phyloP scores from a whole-genome alignment of 2,329 filamentous ascomycete species.

The Alternaria hordeiaustralica region DNA sequence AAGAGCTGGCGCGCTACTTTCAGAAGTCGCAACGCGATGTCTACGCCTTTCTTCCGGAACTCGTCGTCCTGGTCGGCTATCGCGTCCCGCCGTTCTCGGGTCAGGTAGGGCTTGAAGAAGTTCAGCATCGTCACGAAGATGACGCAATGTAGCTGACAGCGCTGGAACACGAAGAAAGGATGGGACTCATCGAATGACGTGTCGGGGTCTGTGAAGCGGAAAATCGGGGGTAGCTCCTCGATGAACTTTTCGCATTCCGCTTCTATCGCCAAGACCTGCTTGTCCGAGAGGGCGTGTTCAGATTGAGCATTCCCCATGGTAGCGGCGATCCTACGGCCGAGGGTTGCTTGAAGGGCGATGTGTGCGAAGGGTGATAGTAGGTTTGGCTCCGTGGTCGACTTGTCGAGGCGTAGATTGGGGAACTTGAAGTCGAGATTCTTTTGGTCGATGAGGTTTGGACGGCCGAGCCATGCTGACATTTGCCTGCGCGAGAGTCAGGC shows the following conservation, averaged over 20 bases:
- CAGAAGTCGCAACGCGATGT: conserved; percentile 55
- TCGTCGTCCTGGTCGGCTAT: conserved; percentile 43
- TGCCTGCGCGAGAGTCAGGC: conserved; percentile 27
- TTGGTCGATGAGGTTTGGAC: conserved; percentile 55
- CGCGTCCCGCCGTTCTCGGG: conserved; percentile 40
- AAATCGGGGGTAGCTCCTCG: conserved; percentile 51
- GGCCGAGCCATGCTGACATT: conserved; percentile 54
- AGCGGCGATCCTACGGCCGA: conserved; percentile 43
- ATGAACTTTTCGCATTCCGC: conserved; percentile 54
- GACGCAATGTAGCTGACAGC: conserved; percentile 55
- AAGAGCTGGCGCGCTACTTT: conserved; percentile 52
- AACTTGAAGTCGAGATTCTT: conserved; percentile 49
- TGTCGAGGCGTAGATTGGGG: conserved; percentile 51
- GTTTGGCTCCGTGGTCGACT: conserved; percentile 41
- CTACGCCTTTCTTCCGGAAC: conserved; percentile 53
- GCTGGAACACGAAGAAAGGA: conserved; percentile 56
- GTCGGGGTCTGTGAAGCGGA: conserved; percentile 51
- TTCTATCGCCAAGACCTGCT: conserved; percentile 36
- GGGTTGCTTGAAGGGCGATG: conserved; percentile 51
- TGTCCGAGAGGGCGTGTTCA: conserved; percentile 20
- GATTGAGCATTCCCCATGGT: conserved; percentile 27
- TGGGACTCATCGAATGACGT: conserved; percentile 50
- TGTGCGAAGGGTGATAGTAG: conserved; percentile 54
- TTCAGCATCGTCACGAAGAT: conserved; percentile 56
- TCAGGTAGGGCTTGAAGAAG: conserved; percentile 57